Evolutionary conservation across 768 basidiomycete genomes (phyloP).

Genomic region (Dioszegia hungarica): DNA sequence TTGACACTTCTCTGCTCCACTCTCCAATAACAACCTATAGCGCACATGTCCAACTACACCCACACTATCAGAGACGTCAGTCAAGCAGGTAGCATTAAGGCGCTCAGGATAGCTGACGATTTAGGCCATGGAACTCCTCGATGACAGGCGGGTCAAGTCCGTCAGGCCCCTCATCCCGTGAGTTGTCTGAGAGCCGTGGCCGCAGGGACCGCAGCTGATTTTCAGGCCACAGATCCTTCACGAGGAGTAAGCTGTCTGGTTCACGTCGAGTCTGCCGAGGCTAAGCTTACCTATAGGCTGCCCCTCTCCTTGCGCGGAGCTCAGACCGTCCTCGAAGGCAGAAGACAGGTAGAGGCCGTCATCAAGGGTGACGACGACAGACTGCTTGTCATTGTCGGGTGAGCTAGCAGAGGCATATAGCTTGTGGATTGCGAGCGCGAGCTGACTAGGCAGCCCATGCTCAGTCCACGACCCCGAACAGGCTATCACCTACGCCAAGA

Average conservation of each 20-base stretch:
- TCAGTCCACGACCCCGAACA: slow-evolving; percentile 86
- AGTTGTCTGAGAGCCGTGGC: slow-evolving; percentile 2
- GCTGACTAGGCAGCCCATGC: slow-evolving; percentile 61
- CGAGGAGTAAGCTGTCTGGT: slow-evolving; percentile 59
- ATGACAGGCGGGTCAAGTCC: slow-evolving; percentile 79
- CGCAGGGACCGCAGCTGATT: neutral
- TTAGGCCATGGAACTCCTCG: slow-evolving; percentile 58
- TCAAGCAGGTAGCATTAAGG: neutral
- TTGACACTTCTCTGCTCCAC: neutral
- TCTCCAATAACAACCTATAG: neutral
- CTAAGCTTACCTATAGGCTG: slow-evolving; percentile 10
- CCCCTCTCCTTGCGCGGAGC: slow-evolving; percentile 63
- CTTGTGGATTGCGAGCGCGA: slow-evolving; percentile 1
- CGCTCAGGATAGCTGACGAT: neutral
- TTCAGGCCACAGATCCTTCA: slow-evolving; percentile 77
- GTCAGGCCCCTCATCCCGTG: slow-evolving; percentile 80
- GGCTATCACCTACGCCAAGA: slow-evolving; percentile 78
- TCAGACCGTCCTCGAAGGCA: slow-evolving; percentile 83
- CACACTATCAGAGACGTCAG: slow-evolving; percentile 16
- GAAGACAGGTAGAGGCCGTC: slow-evolving; percentile 69
- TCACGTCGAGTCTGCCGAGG: too few species aligned
- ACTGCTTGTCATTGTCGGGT: slow-evolving; percentile 86
- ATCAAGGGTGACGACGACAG: slow-evolving; percentile 85
- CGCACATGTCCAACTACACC: neutral
- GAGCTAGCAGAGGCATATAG: slow-evolving; percentile 24